Conservation (phyloP, 805 yeast species). For the Sporopachydermia quercuum region DNA sequence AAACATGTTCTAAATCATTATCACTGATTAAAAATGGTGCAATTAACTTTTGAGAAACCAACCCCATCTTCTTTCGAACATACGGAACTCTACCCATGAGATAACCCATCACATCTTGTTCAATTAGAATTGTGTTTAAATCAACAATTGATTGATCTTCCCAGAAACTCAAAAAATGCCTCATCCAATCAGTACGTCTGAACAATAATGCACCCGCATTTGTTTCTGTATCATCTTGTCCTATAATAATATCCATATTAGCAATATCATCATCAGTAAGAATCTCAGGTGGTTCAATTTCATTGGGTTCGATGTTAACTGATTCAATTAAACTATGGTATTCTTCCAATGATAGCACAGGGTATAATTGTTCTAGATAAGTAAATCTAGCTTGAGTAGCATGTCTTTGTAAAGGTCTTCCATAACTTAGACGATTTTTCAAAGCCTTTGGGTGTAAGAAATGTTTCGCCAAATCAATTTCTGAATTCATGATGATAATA, state of each 20-base stretch:
- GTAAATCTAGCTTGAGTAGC: neutral
- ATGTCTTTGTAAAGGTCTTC: slow-evolving; percentile 9
- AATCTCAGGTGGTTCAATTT: neutral
- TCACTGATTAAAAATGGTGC: neutral
- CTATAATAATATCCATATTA: neutral
- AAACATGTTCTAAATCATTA: neutral
- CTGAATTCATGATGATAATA: slow-evolving; percentile 18
- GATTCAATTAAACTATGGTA: neutral
- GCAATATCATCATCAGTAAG: slow-evolving; percentile 1
- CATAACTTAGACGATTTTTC: slow-evolving; percentile 11
- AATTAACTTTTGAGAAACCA: slow-evolving; percentile 1
- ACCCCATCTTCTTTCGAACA: slow-evolving; percentile 1
- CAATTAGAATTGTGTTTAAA: neutral
- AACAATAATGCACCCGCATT: neutral
- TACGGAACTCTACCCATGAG: neutral
- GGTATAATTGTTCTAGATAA: neutral
- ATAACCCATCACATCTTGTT: neutral
- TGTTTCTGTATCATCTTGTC: neutral
- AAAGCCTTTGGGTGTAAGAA: slow-evolving; percentile 15
- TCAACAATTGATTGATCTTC: neutral
- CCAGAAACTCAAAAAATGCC: slow-evolving; percentile 1
- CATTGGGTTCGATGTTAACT: neutral
- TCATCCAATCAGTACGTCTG: slow-evolving; percentile 1
- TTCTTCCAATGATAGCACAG: neutral
- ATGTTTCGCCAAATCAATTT: slow-evolving; percentile 14